These are phyloP conservation scores for Plicaturopsis crispa DNA, from an alignment of 768 basidiomycete genomes.

Conservation along the genomic window DNA sequence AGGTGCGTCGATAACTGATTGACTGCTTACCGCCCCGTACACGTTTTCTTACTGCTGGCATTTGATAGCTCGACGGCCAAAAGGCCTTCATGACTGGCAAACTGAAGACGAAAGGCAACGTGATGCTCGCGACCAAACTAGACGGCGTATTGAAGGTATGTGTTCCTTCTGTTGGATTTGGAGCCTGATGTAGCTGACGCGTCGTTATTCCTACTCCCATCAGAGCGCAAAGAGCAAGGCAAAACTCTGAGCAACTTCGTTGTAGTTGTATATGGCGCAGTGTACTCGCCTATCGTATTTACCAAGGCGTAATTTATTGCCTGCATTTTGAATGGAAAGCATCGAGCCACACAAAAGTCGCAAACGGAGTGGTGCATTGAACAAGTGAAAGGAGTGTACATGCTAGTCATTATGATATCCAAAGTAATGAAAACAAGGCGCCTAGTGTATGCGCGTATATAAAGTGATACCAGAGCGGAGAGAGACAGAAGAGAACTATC, in stretches of 20 bases:
- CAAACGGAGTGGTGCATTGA: not conserved
- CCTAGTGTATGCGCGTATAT: too few species aligned
- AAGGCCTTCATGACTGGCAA: constrained; percentile 96
- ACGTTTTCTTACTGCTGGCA: not conserved
- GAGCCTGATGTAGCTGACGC: not conserved
- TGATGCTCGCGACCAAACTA: constrained; percentile 93
- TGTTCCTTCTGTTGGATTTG: too few species aligned
- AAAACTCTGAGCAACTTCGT: constrained; percentile 27
- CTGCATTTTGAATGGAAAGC: not conserved
- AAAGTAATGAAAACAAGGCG: too few species aligned
- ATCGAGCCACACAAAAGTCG: not conserved
- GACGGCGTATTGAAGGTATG: constrained; percentile 74
- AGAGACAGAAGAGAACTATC: not conserved
- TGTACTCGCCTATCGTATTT: not conserved
- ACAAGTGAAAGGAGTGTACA: too few species aligned
- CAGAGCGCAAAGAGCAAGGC: constrained; percentile 31
- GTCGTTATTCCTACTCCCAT: not conserved
- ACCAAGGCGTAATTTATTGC: not conserved
- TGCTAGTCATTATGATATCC: too few species aligned
- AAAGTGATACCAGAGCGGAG: not conserved
- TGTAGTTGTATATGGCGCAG: not conserved
- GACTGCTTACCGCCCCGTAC: too few species aligned
- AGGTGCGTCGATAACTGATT: too few species aligned
- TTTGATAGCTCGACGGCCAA: constrained; percentile 72
- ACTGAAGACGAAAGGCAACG: constrained; percentile 86